Base-by-base conservation (phyloP, 441 rosid genomes). In the Raphanus hybrid region DNA sequence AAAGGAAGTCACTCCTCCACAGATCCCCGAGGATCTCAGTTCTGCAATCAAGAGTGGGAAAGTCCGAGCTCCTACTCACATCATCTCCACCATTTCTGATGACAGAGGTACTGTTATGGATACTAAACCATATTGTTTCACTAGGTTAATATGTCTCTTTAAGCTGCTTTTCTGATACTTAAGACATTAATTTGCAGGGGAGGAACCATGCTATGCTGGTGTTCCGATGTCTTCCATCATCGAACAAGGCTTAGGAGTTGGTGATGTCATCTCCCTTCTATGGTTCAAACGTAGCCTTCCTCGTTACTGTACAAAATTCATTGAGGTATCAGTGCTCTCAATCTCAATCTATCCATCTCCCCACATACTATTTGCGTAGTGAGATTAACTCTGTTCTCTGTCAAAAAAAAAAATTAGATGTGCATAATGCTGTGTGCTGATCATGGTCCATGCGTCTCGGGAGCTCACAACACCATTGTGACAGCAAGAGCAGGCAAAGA, bases 211-310 rank as follows among this genome's bases (percentile, higher is more conserved):
- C 85, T 95, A 92, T 75, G 96, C 91, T 32, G 98, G 99, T 82
- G 96, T 95, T 61, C 99, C 98, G 9, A 95, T 95, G 98, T 92
- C 99, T 74, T 91, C 94, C 45, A 95, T 95, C 77, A 85, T 95
- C 76, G 99, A 95, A 82, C 90, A 79, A 79, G 98, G 97, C 61
- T 88, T 81, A 66, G 99, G 98, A 58, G 96, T 91, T 60, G 99
- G 99, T 54, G 99, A 95, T 81, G 97, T 93, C 77, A 91, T 95
- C 78, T 95, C 98, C 52, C 93, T 92, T 15, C 83, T 92, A 75
- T 95, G 99, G 99, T 95, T 92, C 86, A 92, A 95, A 48, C 97
- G 98, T 27, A 95, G 99, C 83, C 97, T 95, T 83, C 99, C 99
- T 34, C 90, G 96, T 16, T 95, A 95, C 80, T 95, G 97, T 78